phyloP scores from a whole-genome alignment of 2,329 filamentous ascomycete genomes.

The Talaromyces sp. region DNA sequence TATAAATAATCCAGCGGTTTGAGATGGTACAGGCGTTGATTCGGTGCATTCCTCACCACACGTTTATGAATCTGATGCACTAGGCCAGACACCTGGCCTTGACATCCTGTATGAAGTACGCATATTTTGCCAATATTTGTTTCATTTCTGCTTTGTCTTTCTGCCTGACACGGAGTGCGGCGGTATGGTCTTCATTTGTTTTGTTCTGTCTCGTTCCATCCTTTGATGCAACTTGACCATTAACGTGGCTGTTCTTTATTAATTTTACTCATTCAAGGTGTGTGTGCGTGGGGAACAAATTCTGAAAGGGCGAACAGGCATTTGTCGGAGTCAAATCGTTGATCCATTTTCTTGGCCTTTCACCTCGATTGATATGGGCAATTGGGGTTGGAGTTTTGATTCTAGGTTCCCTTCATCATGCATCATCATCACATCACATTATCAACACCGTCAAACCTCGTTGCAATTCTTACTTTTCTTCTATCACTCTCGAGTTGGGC shows the following conservation, averaged over 20 bases:
- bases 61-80: conserved; percentile 12
- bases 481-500: background rate
- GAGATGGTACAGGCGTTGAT: conserved; percentile 7
- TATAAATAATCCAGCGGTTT: conserved; percentile 12
- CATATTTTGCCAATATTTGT: conserved; percentile 11
- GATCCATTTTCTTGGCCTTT: conserved; percentile 20
- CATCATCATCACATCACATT: background rate
- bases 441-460: background rate
- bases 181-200: conserved; percentile 8
- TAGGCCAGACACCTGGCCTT: background rate
- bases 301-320: conserved; percentile 13
- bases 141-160: conserved; percentile 6
- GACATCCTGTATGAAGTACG: conserved; percentile 20
- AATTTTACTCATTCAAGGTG: conserved; percentile 1
- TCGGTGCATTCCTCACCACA: conserved; percentile 6
- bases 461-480: conserved; percentile 8
- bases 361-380: background rate
- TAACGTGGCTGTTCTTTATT: conserved; percentile 22
- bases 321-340: conserved; percentile 22
- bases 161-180: conserved; percentile 18
- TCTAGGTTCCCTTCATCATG: conserved; percentile 1
- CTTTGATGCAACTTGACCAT: conserved; percentile 24
- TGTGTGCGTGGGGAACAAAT: conserved; percentile 1
- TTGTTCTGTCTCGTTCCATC: conserved; percentile 6
- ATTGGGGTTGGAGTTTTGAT: conserved; percentile 6